These are phyloP conservation scores for Lachnellula arida DNA, from an alignment of 2,329 filamentous ascomycete species.

Conservation along the genomic window DNA sequence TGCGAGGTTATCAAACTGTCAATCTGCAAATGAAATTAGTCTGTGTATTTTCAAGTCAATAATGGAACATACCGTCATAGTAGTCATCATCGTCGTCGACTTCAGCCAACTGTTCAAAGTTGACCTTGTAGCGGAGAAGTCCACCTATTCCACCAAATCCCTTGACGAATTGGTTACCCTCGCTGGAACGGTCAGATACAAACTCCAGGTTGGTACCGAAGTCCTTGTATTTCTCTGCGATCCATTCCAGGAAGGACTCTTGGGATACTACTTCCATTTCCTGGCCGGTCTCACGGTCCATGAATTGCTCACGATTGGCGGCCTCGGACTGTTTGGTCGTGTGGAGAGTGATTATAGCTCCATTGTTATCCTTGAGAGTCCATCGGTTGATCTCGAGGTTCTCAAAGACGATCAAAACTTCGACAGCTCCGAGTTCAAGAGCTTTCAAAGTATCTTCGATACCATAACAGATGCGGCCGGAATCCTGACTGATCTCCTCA, in stretches of 20 bases:
- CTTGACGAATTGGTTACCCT: slow-evolving; percentile 99
- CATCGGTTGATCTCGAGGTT: slow-evolving; percentile 94
- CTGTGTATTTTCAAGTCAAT: slow-evolving; percentile 4
- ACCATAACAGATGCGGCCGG: slow-evolving; percentile 94
- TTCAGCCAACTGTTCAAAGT: slow-evolving; percentile 98
- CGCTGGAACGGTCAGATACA: slow-evolving; percentile 92
- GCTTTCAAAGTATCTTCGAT: slow-evolving; percentile 97
- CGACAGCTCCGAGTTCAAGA: slow-evolving; percentile 88
- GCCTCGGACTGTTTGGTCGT: slow-evolving; percentile 82
- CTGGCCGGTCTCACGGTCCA: slow-evolving; percentile 91
- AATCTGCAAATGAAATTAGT: slow-evolving; percentile 52
- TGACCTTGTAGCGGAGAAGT: slow-evolving; percentile 98
- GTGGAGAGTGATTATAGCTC: slow-evolving; percentile 71
- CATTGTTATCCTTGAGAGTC: slow-evolving; percentile 75
- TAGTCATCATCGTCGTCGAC: slow-evolving; percentile 89
- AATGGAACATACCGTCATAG: slow-evolving; percentile 56
- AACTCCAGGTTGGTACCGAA: slow-evolving; percentile 96
- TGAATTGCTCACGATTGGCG: slow-evolving; percentile 73
- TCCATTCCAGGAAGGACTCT: slow-evolving; percentile 97
- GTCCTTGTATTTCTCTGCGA: slow-evolving; percentile 96
- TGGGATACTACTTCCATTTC: slow-evolving; percentile 94
- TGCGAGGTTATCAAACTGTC: slow-evolving; percentile 85
- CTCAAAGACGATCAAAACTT: slow-evolving; percentile 94
- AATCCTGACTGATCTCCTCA: slow-evolving; percentile 97
- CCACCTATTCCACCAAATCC: slow-evolving; percentile 98